Evolutionary conservation across 805 yeast species (phyloP).

Genomic region (Candida silvicultrix): DNA sequence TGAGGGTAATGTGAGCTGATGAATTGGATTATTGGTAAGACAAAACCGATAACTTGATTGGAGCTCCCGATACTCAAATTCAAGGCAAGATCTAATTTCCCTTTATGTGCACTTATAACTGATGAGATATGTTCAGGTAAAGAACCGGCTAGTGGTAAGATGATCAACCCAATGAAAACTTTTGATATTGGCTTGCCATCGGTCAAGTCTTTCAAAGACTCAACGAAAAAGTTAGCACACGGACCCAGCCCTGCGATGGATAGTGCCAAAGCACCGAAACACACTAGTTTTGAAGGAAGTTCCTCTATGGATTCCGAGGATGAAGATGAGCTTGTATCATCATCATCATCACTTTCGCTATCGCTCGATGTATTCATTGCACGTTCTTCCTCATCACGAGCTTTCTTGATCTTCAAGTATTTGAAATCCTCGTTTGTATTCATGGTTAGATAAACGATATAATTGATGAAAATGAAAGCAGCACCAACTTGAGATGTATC

Average conservation of each 20-base stretch:
- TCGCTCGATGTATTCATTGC: background rate
- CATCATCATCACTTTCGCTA: conserved; percentile 4
- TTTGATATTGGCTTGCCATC: conserved; percentile 17
- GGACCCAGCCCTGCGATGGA: conserved; percentile 19
- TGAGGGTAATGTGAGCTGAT: conserved; percentile 15
- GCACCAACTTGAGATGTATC: conserved; percentile 17
- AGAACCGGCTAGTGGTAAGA: conserved; percentile 19
- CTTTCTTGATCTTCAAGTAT: conserved; percentile 4
- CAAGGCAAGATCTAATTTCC: conserved; percentile 16
- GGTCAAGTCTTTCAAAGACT: conserved; percentile 14
- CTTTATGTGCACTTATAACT: conserved; percentile 15
- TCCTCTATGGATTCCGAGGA: conserved; percentile 1
- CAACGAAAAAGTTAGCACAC: conserved; percentile 18
- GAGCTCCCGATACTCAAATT: conserved; percentile 16
- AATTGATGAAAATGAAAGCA: conserved; percentile 14
- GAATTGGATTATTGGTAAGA: conserved; percentile 18
- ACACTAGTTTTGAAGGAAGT: conserved; percentile 12
- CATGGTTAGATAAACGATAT: conserved; percentile 14
- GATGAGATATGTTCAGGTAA: conserved; percentile 19
- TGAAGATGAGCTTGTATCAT: background rate
- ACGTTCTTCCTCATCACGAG: conserved; percentile 5
- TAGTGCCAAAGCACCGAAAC: conserved; percentile 16
- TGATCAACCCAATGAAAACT: conserved; percentile 18
- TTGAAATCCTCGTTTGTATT: conserved; percentile 19
- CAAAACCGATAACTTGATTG: conserved; percentile 18